Evolutionary conservation across 164 flowering plant species (phyloP), one percentile per base, ranked within the genome.

Genomic region (Sedum album): DNA sequence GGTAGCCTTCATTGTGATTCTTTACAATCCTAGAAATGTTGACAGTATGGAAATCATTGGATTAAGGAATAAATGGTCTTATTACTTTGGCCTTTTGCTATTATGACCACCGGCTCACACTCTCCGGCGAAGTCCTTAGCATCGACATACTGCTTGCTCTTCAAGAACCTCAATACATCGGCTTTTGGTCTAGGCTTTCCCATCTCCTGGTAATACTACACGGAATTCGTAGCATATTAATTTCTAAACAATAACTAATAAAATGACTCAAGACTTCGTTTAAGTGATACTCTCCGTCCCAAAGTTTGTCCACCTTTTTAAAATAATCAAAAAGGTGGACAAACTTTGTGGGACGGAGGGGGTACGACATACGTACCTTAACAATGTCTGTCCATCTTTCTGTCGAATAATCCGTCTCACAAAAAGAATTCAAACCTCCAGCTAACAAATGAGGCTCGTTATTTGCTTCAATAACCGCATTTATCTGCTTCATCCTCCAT

Each of bases 61-160:
- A 39, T 4, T 39, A 5, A 39, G 42, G n/a, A n/a, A n/a, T n/a
- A n/a, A n/a, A n/a, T n/a, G n/a, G n/a, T 67, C 11, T 31, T 13
- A 17, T 51, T 76, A 94, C 99, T 88, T 76, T 94, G 97, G 79
- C 99, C 97, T 86, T 91, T 91, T 72, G 96, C 96, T 4, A 91
- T 87, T 80, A 91, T 80, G 61, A 94, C 97, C 0, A 88, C 96
- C 0, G 97, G 76, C 67, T 94, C 97, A 39, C 87, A 94, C 76
- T 94, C 96, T 26, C 96, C 97, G 17, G 89, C 85, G 68, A 80
- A 91, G 71, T 85, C 88, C 77, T 88, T 91, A 2, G 96, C 92
- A 74, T 94, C 99, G 17, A 76, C 76, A 71, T 88, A 90, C 11
- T 78, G 81, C 74, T 77, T 86, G 33, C 80, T 84, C 83, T 91